Conservation (phyloP, 202 grass and related monocot species). For the Dendrocalamus latiflorus region DNA sequence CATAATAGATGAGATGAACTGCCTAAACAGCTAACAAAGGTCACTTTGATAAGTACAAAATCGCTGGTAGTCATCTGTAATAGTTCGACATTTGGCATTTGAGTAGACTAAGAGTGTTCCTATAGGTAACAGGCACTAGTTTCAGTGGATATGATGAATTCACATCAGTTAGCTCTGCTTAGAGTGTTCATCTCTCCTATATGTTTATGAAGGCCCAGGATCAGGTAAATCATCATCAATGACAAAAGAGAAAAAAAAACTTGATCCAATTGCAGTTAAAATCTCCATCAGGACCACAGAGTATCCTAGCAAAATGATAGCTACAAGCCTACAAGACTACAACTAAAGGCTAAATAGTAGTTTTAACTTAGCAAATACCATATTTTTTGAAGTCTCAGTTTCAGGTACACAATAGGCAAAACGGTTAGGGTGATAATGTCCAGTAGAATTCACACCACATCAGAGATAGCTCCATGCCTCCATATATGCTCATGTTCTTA, state of each 20-base stretch:
- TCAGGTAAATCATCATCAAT: neutral
- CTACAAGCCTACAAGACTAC: neutral
- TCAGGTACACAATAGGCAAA: neutral
- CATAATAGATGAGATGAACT: neutral
- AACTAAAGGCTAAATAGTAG: neutral
- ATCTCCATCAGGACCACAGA: neutral
- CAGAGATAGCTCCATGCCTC: neutral
- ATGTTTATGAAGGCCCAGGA: neutral
- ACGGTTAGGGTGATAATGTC: neutral
- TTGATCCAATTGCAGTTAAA: neutral
- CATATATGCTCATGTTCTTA: neutral
- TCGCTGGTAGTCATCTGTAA: neutral
- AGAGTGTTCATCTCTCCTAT: neutral
- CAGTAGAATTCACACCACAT: neutral
- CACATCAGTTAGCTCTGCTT: neutral
- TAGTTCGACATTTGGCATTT: neutral
- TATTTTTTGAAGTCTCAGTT: neutral
- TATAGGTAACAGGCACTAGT: neutral
- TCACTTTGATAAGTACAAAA: neutral
- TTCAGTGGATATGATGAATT: neutral
- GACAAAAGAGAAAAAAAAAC: neutral
- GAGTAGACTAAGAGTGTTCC: slow-evolving; percentile 1
- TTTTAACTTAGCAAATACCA: neutral
- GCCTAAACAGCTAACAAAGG: neutral
- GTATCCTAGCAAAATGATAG: neutral